Conservation (phyloP, 2,329 filamentous ascomycete species). For the Drechslerella coelobrocha region DNA sequence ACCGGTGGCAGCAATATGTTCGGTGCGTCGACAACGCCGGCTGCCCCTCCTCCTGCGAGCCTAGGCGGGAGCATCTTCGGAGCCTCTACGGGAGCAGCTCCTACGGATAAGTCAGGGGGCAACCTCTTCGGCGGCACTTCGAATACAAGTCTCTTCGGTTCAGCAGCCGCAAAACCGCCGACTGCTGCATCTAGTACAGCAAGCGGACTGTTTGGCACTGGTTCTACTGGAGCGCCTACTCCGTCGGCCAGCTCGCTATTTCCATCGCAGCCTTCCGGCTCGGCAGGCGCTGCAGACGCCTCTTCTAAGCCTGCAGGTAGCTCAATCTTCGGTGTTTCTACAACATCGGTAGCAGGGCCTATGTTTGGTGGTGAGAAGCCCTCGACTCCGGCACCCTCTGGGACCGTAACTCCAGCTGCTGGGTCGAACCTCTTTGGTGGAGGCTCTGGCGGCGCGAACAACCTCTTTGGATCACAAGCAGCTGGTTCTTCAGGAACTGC, state of each 20-base stretch:
- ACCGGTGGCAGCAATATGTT: slow-evolving; percentile 18
- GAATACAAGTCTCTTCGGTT: slow-evolving; percentile 21
- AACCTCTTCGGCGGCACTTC: slow-evolving; percentile 23
- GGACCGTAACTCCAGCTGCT: slow-evolving; percentile 28
- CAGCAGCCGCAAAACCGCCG: slow-evolving; percentile 11
- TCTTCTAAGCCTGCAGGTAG: slow-evolving; percentile 21
- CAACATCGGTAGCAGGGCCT: background rate
- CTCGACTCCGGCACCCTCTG: slow-evolving; percentile 26
- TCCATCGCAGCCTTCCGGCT: slow-evolving; percentile 19
- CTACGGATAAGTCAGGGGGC: slow-evolving; percentile 21
- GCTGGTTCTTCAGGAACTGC: slow-evolving; percentile 50
- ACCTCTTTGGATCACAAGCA: slow-evolving; percentile 26
- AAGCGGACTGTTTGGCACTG: slow-evolving; percentile 23
- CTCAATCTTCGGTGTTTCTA: slow-evolving; percentile 18
- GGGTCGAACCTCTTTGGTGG: slow-evolving; percentile 15
- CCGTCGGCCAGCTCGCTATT: slow-evolving; percentile 27
- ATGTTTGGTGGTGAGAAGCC: slow-evolving; percentile 19
- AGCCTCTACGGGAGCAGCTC: slow-evolving; percentile 40
- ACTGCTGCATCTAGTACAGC: slow-evolving; percentile 13
- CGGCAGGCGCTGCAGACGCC: slow-evolving; percentile 8
- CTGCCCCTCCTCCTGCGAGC: slow-evolving; percentile 28
- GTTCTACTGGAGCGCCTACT: slow-evolving; percentile 23
- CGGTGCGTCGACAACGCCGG: slow-evolving; percentile 34
- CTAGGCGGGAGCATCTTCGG: slow-evolving; percentile 24
- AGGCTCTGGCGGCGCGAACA: slow-evolving; percentile 1